Evolutionary conservation across 1,139 yeast genomes (phyloP), one percentile per base, ranked within the genome.

Genomic region (Suhomyces wounanorum): DNA sequence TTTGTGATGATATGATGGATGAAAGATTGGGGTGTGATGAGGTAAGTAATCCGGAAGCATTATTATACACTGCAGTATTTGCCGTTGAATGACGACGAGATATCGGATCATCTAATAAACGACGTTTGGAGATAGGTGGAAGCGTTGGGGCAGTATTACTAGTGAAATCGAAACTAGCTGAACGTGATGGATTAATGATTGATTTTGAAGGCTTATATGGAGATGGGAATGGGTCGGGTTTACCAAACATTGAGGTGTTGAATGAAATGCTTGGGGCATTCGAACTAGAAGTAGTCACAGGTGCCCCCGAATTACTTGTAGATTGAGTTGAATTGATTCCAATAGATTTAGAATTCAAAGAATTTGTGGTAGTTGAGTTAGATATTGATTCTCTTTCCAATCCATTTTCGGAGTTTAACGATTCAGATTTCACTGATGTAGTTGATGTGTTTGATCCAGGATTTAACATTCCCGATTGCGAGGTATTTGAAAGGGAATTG

Each of bases 181-280:
- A 66, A 47, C 77, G 59, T 10, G 56, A 51, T 6, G 48, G 43
- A 44, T 57, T 36, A 49, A 47, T 25, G 50, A 50, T n/a, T 52
- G 54, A 18, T 52, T 52, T 17, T 57, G 56, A 10, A 43, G 55
- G 14, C 47, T 36, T 44, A 40, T 44, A 28, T 40, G 43, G 45
- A 11, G 50, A 37, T n/a, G 56, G 49, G 18, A 45, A 30, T 3
- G 48, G 54, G 30, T 47, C 53, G 31, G 50, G 38, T 16, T 57
- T 55, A 47, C 67, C 69, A 58, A 74, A 74, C 73, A 74, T 73
- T 11, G 75, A 69, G 3, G 79, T 73, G 49, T 73, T 74, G 60
- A 73, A 73, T 23, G 76, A 62, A 28, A 70, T 65, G 56, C 39
- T 14, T 8, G 45, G 39, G 35, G 41, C 35, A 18, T 37, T 25